phyloP scores from a whole-genome alignment of 805 yeast species.

The Zygoascus flipseniorum region DNA sequence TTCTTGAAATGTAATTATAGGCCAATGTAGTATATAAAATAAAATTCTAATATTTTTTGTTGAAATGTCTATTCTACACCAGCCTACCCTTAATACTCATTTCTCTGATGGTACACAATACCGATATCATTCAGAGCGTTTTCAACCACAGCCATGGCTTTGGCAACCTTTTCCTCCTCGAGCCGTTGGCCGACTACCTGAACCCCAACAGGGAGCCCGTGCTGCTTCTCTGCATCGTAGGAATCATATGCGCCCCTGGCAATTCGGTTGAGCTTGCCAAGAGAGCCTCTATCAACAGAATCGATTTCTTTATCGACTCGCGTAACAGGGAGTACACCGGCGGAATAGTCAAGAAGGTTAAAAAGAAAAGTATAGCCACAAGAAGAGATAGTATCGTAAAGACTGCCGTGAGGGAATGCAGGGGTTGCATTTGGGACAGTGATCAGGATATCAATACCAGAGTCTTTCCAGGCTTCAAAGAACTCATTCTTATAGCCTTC shows the following conservation, averaged over 20 bases:
- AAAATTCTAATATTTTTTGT: background rate
- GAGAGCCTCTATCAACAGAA: slow-evolving; percentile 21
- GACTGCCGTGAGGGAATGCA: slow-evolving; percentile 33
- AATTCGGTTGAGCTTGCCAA: slow-evolving; percentile 28
- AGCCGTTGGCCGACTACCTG: slow-evolving; percentile 54
- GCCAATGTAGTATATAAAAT: background rate
- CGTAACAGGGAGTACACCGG: slow-evolving; percentile 46
- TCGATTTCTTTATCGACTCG: slow-evolving; percentile 37
- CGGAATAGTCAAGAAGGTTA: slow-evolving; percentile 49
- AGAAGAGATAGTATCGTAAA: slow-evolving; percentile 29
- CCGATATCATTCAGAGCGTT: slow-evolving; percentile 26
- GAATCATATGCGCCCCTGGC: slow-evolving; percentile 38
- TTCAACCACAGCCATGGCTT: slow-evolving; percentile 37
- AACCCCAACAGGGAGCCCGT: slow-evolving; percentile 57
- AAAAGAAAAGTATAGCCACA: slow-evolving; percentile 47
- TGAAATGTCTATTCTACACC: background rate
- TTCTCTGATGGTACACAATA: slow-evolving; percentile 17
- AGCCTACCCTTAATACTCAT: slow-evolving; percentile 4
- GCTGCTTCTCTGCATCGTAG: slow-evolving; percentile 44
- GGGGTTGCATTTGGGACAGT: slow-evolving; percentile 38
- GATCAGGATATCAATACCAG: slow-evolving; percentile 31
- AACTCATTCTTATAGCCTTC: slow-evolving; percentile 29
- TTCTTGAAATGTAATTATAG: background rate
- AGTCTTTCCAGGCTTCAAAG: slow-evolving; percentile 28
- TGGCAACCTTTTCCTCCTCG: slow-evolving; percentile 54